Conservation (phyloP, 106 monocot species). For the Dendrobium catenatum region DNA sequence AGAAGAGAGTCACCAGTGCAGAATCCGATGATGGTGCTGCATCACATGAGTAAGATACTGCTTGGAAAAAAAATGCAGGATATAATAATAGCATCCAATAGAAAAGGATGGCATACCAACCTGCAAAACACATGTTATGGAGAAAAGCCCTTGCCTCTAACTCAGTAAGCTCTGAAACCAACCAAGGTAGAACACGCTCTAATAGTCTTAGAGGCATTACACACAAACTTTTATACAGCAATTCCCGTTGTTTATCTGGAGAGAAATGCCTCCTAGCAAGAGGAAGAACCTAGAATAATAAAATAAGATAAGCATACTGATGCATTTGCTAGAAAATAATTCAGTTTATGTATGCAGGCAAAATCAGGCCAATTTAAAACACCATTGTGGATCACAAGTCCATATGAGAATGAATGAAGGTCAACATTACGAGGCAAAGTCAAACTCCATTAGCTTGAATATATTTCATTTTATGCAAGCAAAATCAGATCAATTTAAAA, state of each 20-base stretch:
- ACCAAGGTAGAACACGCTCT: constrained; percentile 95
- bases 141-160: constrained; percentile 75
- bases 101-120: constrained; percentile 24
- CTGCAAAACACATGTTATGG: constrained; percentile 82
- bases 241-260: constrained; percentile 63
- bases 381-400: background rate
- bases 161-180: constrained; percentile 64
- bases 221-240: constrained; percentile 75
- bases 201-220: constrained; percentile 93
- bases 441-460: background rate
- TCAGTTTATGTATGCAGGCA: background rate
- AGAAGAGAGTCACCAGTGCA: constrained; percentile 83
- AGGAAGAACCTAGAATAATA: constrained; percentile 73
- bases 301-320: constrained; percentile 9
- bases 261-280: constrained; percentile 83
- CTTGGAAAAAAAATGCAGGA: background rate
- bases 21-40: constrained; percentile 71
- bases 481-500: background rate
- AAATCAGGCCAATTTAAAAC: background rate
- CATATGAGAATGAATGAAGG: background rate
- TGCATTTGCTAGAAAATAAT: background rate
- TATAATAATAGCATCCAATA: background rate
- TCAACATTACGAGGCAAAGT: too few species aligned
- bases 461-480: background rate
- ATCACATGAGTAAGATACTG: background rate